Evolutionary conservation across 2,329 filamentous ascomycete species (phyloP), one percentile per base, ranked within the genome.

Genomic region (Metarhizium robertsii): DNA sequence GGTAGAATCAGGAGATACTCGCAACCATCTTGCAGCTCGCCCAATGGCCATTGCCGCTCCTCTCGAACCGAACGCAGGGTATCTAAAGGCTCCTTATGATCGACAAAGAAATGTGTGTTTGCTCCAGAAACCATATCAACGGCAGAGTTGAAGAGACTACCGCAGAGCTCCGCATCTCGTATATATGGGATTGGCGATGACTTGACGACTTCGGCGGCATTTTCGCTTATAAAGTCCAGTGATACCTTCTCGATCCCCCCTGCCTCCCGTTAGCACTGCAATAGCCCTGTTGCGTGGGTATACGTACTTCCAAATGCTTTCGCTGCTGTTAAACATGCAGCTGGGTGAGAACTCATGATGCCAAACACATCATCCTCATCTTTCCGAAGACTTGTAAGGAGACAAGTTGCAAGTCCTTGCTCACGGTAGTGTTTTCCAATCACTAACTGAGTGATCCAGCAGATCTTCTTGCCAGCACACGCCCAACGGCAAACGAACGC

Each of bases 381-480:
- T 7, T 30, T 18, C 16, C n/a, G n/a, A 18, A 46, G 25, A 16
- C 13, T 29, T 11, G 25, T 16, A 3, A 53, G 38, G 20, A 53
- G 51, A 16, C 7, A 32, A 4, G 16, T 60, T 46, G 69, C 70
- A 55, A 75, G 64, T 30, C 68, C 64, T 59, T 63, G 68, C 56
- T 69, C 64, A 52, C 72, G 68, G 58, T 68, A 71, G 38, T 66
- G 60, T 29, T 48, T 59, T 55, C 67, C 57, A 16, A 75, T 69
- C 18, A 74, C 70, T 47, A 75, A 62, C 60, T 74, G 70, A 54
- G 72, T 73, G 55, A 75, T 60, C 71, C 71, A 74, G 59, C 69
- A 73, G 20, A 74, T 58, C 52, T 57, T 52, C 53, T 61, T 65
- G 50, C 16, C 11, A n/a, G 11, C 16, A 14, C 40, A 43, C 2